phyloP scores from a whole-genome alignment of 495 filamentous ascomycete genomes.

The Talaromyces nanjingensis region DNA sequence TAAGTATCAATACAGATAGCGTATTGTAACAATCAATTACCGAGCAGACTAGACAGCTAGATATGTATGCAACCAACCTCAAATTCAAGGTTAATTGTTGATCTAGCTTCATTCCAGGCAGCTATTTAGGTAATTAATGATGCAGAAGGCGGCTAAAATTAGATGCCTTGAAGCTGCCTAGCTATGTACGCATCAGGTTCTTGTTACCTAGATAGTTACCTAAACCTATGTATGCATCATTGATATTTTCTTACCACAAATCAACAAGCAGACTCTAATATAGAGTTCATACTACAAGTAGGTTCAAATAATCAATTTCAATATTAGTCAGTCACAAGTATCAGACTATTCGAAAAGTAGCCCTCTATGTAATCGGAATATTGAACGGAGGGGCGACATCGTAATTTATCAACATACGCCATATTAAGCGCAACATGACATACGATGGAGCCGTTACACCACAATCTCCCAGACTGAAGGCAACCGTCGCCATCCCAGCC shows the following conservation, averaged over 20 bases:
- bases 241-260: no score
- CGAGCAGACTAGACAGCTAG: background rate
- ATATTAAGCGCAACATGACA: background rate
- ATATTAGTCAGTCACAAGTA: no score
- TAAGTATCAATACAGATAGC: background rate
- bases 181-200: background rate
- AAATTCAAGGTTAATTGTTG: background rate
- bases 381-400: background rate
- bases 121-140: background rate
- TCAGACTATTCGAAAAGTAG: no score
- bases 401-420: background rate
- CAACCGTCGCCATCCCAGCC: background rate
- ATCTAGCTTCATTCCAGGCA: background rate
- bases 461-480: background rate
- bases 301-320: no score
- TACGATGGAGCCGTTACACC: slow-evolving; percentile 2
- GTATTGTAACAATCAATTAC: background rate
- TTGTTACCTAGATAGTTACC: background rate
- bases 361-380: background rate
- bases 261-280: no score
- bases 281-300: no score
- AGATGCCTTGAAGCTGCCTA: background rate
- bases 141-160: background rate
- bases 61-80: background rate
- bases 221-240: background rate